A percentile compares a stretch with the other conserved stretches of the same genome.
Conservation (phyloP, 2,329 filamentous ascomycete species). For the Aspergillus brasiliensis region DNA sequence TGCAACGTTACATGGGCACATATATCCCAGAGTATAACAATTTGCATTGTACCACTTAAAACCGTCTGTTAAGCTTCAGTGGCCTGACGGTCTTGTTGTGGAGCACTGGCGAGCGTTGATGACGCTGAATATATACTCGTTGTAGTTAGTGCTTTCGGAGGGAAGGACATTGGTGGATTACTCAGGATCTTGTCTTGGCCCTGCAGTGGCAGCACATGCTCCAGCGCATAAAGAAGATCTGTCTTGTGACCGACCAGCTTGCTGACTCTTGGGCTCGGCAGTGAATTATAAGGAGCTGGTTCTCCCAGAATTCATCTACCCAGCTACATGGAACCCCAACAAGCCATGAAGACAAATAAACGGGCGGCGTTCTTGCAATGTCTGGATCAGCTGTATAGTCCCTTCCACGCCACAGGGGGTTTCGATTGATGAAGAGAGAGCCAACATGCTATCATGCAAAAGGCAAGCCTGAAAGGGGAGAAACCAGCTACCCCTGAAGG, state of each 20-base stretch:
- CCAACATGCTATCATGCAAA: too few relatives aligned
- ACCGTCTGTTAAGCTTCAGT: neutral
- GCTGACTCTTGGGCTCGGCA: neutral
- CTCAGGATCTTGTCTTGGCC: neutral
- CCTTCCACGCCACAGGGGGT: too few relatives aligned
- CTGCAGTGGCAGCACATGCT: neutral
- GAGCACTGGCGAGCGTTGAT: neutral
- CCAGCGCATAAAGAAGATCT: neutral
- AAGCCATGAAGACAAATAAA: too few relatives aligned
- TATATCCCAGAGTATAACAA: neutral
- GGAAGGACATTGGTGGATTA: neutral
- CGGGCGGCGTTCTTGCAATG: too few relatives aligned
- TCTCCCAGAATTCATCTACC: neutral
- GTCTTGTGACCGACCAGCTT: neutral
- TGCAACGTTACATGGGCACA: neutral
- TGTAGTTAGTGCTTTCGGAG: neutral
- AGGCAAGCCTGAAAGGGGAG: too few relatives aligned
- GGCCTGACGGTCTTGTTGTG: neutral
- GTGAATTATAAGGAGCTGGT: neutral
- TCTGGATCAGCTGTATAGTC: too few relatives aligned
- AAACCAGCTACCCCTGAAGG: too few relatives aligned
- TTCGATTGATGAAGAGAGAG: too few relatives aligned
- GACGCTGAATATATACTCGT: too few relatives aligned
- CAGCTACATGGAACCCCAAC: too few relatives aligned
- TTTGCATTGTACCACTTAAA: neutral